Evolutionary conservation across 2,329 filamentous ascomycete genomes (phyloP).

Genomic region (Xylariaceae sp.): DNA sequence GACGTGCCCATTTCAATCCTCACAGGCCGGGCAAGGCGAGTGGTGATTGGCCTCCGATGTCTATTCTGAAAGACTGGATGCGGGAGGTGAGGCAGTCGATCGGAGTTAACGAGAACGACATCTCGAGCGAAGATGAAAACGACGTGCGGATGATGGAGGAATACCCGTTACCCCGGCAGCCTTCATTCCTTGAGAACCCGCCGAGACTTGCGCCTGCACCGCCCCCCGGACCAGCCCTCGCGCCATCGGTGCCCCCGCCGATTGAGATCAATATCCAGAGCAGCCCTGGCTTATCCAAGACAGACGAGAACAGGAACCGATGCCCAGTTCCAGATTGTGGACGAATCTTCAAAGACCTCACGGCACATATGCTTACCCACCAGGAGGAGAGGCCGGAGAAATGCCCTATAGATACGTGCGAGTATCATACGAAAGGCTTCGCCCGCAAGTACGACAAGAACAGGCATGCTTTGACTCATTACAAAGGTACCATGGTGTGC

Average conservation of each 20-base stretch:
- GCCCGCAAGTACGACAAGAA: slow-evolving; percentile 97
- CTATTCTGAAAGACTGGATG: slow-evolving; percentile 56
- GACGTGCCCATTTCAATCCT: slow-evolving; percentile 53
- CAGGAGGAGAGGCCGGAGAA: slow-evolving; percentile 88
- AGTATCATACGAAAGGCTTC: slow-evolving; percentile 89
- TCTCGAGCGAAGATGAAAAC: slow-evolving; percentile 48
- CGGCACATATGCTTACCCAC: slow-evolving; percentile 92
- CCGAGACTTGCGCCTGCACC: slow-evolving; percentile 31
- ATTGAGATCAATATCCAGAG: slow-evolving; percentile 31
- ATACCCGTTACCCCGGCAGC: slow-evolving; percentile 38
- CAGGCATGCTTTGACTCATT: slow-evolving; percentile 86
- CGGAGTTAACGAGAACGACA: slow-evolving; percentile 41
- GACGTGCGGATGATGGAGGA: slow-evolving; percentile 41
- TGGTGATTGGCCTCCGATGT: slow-evolving; percentile 55
- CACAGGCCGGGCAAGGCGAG: slow-evolving; percentile 51
- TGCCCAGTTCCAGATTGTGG: slow-evolving; percentile 83
- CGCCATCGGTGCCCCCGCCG: slow-evolving; percentile 29
- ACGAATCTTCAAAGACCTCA: slow-evolving; percentile 81
- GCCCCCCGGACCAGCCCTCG: slow-evolving; percentile 27
- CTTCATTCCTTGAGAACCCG: slow-evolving; percentile 27
- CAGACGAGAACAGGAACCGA: slow-evolving; percentile 38
- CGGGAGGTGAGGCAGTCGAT: slow-evolving; percentile 49
- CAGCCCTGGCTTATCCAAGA: slow-evolving; percentile 28
- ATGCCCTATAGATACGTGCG: slow-evolving; percentile 86
- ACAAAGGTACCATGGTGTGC: slow-evolving; percentile 96